Conservation (phyloP, 257 asterid species). For the Solanum paucissectum region DNA sequence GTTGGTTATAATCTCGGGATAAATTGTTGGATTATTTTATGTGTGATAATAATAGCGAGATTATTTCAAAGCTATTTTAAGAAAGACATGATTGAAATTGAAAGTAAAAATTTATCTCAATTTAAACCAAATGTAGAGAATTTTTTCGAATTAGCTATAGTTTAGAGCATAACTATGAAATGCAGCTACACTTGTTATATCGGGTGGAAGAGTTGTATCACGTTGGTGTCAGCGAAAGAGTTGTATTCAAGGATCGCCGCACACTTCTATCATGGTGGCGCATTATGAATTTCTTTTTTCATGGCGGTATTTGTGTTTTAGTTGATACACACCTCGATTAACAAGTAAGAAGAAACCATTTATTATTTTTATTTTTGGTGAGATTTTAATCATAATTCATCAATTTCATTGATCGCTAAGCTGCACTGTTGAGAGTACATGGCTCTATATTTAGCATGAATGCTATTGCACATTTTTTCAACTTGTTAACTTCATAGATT, state of each 20-base stretch:
- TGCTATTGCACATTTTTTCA: not conserved
- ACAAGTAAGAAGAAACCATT: not conserved
- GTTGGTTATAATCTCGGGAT: not conserved
- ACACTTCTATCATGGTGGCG: too few species aligned
- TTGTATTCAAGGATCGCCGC: not conserved
- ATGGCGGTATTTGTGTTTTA: not conserved
- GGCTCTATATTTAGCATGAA: not conserved
- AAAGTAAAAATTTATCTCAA: not conserved
- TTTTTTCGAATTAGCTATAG: not conserved
- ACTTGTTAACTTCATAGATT: not conserved
- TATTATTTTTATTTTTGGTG: not conserved
- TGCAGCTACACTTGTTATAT: not conserved
- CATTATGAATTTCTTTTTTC: not conserved
- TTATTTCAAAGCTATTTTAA: not conserved
- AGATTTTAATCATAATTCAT: not conserved
- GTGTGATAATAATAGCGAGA: not conserved
- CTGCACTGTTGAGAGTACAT: not conserved
- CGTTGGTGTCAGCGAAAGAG: not conserved
- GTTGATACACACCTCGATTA: not conserved
- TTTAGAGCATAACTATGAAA: not conserved
- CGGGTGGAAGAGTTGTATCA: not conserved
- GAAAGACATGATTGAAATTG: fast-evolving
- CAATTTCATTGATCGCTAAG: not conserved
- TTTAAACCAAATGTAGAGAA: too few species aligned
- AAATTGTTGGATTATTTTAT: not conserved